Base-by-base conservation (phyloP, 768 basidiomycete species). In the Brasilioporus rufonigricans region DNA sequence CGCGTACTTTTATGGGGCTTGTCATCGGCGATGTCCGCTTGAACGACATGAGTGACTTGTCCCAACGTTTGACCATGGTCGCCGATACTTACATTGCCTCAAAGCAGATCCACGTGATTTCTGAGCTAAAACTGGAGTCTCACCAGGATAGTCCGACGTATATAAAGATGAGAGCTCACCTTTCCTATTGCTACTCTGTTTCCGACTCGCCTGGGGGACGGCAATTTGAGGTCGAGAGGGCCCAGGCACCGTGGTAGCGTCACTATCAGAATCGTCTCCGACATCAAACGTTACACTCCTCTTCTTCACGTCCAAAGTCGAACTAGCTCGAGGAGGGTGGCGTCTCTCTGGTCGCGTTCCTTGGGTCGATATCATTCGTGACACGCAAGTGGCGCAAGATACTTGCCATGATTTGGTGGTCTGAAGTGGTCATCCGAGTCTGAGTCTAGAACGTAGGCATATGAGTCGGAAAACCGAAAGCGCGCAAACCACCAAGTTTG, bases 221-320 rank as follows among this genome's bases (percentile, higher is more conserved):
- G 18, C 16, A 11, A 8, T 29, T n/a, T 23, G 52, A 31, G 45
- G 46, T 38, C 4, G 48, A n/a, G 55, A 39, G 26, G 32, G 52
- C 11, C 14, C 55, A 24, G 55, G 63, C 10, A 63, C 53, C 8
- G 61, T 60, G 19, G 45, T 51, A 33, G 48, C 40, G 16, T 65
- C 63, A 48, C 56, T 59, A 26, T 57, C 63, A 19, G 53, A 55
- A 32, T 52, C 49, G 10, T 50, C 32, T 38, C 12, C 32, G 14
- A 39, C n/a, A 26, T 56, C 53, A 24, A 68, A 68, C 10, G 31
- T 48, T 16, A 69, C 65, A 19, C 36, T 57, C 43, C 43, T 60
- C 18, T 57, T n/a, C 18, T 51, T 61, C 19, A 48, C 2, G 23
- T 26, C 33, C 8, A 23, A 23, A 23, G 11, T 26, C 8, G 50